Percentiles rank a stretch among this genome's conserved stretches.
Evolutionary conservation across 179 eudicot species (phyloP).

Genomic region (Patellifolia procumbens): DNA sequence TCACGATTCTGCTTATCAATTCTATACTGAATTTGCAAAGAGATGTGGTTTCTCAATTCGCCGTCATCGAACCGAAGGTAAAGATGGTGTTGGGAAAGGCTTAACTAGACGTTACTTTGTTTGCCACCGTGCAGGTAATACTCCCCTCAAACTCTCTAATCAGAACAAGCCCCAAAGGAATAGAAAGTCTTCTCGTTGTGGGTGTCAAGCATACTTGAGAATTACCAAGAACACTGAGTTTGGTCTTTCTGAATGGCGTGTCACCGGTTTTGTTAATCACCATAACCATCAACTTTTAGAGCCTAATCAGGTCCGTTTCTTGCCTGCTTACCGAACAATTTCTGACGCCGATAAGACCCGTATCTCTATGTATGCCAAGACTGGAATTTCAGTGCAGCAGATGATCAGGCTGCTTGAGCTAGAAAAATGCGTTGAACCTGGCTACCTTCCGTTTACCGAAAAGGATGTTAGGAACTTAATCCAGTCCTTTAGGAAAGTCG

Average conservation of each 20-base stretch:
- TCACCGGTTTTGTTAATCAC: slow-evolving; percentile 85
- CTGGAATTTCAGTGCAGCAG: slow-evolving; percentile 94
- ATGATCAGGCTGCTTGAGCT: slow-evolving; percentile 95
- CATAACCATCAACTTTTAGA: slow-evolving; percentile 92
- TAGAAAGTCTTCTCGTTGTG: slow-evolving; percentile 87
- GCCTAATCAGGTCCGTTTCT: slow-evolving; percentile 90
- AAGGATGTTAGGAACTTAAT: slow-evolving; percentile 91
- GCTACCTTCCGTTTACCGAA: slow-evolving; percentile 84
- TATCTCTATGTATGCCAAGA: slow-evolving; percentile 83
- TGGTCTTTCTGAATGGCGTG: slow-evolving; percentile 82
- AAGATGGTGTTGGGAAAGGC: slow-evolving; percentile 95
- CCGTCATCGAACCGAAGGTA: slow-evolving; percentile 96
- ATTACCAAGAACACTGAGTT: slow-evolving; percentile 72
- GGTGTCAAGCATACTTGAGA: slow-evolving; percentile 90
- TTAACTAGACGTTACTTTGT: slow-evolving; percentile 95
- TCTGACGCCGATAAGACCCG: slow-evolving; percentile 79
- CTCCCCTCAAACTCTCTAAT: slow-evolving; percentile 63
- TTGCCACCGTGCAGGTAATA: slow-evolving; percentile 96
- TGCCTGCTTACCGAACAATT: slow-evolving; percentile 91
- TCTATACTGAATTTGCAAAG: slow-evolving; percentile 83
- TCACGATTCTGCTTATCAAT: slow-evolving; percentile 91
- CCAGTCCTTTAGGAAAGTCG: slow-evolving; percentile 84
- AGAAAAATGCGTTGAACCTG: slow-evolving; percentile 86
- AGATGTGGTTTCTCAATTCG: slow-evolving; percentile 91
- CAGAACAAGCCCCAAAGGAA: slow-evolving; percentile 86